Evolutionary conservation across 257 asterid genomes (phyloP).

Genomic region (Salvia rosmarinus): DNA sequence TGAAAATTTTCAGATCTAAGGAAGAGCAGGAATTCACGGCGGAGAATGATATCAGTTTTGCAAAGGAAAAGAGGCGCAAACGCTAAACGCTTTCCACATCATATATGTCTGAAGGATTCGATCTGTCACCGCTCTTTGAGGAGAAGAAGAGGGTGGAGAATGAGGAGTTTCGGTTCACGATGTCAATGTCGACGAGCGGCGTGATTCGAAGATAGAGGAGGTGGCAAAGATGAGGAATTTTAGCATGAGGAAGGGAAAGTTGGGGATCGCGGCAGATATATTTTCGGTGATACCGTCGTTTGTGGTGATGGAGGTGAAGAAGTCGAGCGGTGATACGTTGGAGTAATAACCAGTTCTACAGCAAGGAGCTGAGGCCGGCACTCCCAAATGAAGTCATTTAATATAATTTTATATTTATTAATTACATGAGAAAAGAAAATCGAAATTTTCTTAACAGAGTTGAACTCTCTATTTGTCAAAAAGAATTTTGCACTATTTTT

Average conservation of each 20-base stretch:
- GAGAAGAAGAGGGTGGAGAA: conserved; percentile 52
- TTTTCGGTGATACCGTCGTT: conserved; percentile 59
- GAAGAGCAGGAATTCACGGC: conserved; percentile 38
- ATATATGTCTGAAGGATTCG: conserved; percentile 66
- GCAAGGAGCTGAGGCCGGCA: conserved; percentile 70
- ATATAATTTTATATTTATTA: too few species aligned
- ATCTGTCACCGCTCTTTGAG: conserved; percentile 63
- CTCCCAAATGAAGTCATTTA: too few species aligned
- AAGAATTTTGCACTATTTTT: too few species aligned
- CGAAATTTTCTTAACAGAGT: too few species aligned
- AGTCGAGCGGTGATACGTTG: conserved; percentile 68
- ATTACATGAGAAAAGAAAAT: too few species aligned
- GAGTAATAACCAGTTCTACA: conserved; percentile 73
- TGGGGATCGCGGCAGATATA: conserved; percentile 67
- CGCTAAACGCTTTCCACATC: conserved; percentile 66
- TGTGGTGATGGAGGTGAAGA: conserved; percentile 75
- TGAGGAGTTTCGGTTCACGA: conserved; percentile 64
- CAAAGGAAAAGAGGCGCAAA: conserved; percentile 49
- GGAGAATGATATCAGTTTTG: conserved; percentile 20
- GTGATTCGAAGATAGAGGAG: conserved; percentile 76
- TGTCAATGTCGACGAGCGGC: conserved; percentile 59
- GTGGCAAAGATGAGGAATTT: conserved; percentile 63
- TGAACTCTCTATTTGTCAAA: too few species aligned
- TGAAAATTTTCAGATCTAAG: conserved; percentile 24
- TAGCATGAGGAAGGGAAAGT: conserved; percentile 70